Conservation (phyloP, 164 flowering plant genomes). For the Santalum album region DNA sequence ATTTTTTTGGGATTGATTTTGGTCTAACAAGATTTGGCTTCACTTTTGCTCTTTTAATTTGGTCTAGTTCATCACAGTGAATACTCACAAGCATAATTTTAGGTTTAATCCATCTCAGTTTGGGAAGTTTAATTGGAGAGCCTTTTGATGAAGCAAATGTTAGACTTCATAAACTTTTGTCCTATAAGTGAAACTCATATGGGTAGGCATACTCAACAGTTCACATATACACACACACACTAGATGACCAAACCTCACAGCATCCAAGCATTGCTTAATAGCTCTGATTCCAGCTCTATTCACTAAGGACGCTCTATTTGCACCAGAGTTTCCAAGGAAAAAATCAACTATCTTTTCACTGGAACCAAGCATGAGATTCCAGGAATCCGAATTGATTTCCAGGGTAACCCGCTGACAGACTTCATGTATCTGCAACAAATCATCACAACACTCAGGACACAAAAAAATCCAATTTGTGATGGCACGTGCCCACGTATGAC, state of each 20-base stretch:
- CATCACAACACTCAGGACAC: not conserved
- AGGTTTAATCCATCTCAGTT: too few species aligned
- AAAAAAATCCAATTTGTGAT: not conserved
- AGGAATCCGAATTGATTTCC: constrained; percentile 43
- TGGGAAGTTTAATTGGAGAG: too few species aligned
- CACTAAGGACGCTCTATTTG: constrained; percentile 8
- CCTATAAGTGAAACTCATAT: too few species aligned
- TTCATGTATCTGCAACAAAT: constrained; percentile 39
- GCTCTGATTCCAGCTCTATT: constrained; percentile 21
- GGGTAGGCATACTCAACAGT: too few species aligned
- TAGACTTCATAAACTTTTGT: too few species aligned
- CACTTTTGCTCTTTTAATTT: too few species aligned
- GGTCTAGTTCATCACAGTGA: too few species aligned
- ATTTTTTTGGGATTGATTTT: too few species aligned
- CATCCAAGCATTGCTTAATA: constrained; percentile 36
- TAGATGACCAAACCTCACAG: constrained; percentile 40
- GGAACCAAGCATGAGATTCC: constrained; percentile 41
- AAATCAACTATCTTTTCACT: constrained; percentile 28
- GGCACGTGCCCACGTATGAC: too few species aligned
- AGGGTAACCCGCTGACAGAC: constrained; percentile 29
- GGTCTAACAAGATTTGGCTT: too few species aligned
- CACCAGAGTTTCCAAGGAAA: constrained; percentile 22
- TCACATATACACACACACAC: not conserved
- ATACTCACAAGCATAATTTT: too few species aligned
- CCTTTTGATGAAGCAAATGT: too few species aligned